A percentile compares a stretch with the other conserved stretches of the same genome.
phyloP scores from a whole-genome alignment of 371 early-diverging fungal species.

The Apophysomyces trapeziformis region DNA sequence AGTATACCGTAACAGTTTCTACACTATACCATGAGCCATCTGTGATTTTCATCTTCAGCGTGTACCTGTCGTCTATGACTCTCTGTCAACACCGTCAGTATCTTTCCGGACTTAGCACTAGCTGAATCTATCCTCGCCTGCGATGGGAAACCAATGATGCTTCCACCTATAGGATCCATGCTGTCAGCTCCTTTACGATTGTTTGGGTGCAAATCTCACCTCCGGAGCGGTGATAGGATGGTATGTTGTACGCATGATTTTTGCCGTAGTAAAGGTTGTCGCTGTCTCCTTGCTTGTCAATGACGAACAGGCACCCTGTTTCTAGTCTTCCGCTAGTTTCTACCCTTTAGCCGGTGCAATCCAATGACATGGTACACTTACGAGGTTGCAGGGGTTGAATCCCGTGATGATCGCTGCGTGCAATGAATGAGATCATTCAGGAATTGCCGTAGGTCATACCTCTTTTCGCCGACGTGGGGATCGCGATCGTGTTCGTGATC shows the following conservation, averaged over 20 bases:
- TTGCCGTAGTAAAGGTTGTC: conserved; percentile 47
- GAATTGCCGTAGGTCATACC: background rate
- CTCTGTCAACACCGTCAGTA: conserved; percentile 20
- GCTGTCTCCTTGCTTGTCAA: conserved; percentile 49
- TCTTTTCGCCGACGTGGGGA: conserved; percentile 15
- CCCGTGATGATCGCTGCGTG: background rate
- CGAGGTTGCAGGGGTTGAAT: background rate
- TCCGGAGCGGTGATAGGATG: conserved; percentile 44
- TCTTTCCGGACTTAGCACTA: conserved; percentile 29
- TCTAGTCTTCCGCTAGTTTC: conserved; percentile 18
- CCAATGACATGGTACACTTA: background rate
- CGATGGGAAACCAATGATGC: conserved; percentile 38
- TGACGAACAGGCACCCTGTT: conserved; percentile 34
- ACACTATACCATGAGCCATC: background rate
- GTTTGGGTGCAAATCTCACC: conserved; percentile 23
- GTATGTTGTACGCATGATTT: conserved; percentile 34
- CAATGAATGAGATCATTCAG: background rate
- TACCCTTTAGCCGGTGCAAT: background rate
- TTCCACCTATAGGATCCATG: conserved; percentile 28
- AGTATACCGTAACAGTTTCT: conserved; percentile 32
- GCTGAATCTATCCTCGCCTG: conserved; percentile 29
- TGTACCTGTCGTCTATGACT: conserved; percentile 17
- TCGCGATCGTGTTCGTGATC: conserved; percentile 24
- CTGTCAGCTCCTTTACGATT: background rate
- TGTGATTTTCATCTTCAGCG: conserved; percentile 14